Evolutionary conservation across 805 yeast genomes (phyloP).

Genomic region (Metschnikowia reukaufii): DNA sequence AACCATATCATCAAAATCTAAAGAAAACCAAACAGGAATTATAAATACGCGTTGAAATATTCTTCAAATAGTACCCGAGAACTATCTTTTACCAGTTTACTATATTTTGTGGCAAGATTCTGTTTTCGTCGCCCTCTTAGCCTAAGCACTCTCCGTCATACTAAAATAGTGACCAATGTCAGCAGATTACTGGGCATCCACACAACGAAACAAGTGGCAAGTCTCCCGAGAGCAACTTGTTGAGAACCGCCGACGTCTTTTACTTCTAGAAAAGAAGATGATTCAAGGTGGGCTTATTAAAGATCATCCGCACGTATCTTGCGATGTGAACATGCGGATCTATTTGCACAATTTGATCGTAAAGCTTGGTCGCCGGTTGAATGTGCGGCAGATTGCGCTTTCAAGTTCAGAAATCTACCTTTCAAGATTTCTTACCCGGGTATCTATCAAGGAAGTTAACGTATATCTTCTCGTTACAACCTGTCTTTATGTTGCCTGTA

Average conservation of each 20-base stretch:
- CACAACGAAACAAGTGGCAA: conserved; percentile 83
- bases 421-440: conserved; percentile 71
- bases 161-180: conserved; percentile 46
- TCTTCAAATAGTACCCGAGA: not conserved
- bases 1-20: not conserved
- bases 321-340: conserved; percentile 67
- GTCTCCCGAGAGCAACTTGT: conserved; percentile 61
- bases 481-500: conserved; percentile 85
- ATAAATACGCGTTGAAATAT: not conserved
- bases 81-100: not conserved
- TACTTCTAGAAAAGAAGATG: conserved; percentile 43
- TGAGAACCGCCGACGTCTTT: conserved; percentile 43
- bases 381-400: conserved; percentile 76
- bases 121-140: not conserved
- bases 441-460: conserved; percentile 77
- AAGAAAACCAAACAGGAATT: not conserved
- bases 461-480: conserved; percentile 79
- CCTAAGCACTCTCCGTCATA: not conserved
- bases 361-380: conserved; percentile 75
- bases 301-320: conserved; percentile 46
- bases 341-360: conserved; percentile 74
- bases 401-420: conserved; percentile 88
- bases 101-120: not conserved
- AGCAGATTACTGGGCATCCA: conserved; percentile 84
- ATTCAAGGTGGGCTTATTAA: conserved; percentile 42